These are phyloP conservation scores for Neurospora africana DNA, from an alignment of 495 filamentous ascomycete genomes.

Conservation along the genomic window DNA sequence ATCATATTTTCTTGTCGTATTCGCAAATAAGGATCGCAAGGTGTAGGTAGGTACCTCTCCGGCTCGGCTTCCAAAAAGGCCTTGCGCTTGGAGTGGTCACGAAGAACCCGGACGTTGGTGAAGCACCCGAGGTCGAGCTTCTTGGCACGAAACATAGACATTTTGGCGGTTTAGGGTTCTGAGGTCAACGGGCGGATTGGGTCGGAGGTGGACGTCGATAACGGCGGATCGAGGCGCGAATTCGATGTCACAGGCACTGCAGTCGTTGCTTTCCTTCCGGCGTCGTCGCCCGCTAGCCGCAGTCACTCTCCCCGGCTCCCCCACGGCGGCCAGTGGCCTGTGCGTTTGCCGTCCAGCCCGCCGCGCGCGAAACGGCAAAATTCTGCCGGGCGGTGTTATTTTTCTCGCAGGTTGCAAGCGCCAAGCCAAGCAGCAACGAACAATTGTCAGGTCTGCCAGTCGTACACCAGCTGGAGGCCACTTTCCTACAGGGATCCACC, in stretches of 20 bases:
- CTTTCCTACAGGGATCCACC: not conserved
- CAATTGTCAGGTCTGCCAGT: not conserved
- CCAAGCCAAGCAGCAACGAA: not conserved
- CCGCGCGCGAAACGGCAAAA: not conserved
- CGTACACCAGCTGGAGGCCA: not conserved
- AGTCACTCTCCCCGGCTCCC: not conserved
- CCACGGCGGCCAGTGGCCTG: not conserved
- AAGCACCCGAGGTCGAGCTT: constrained; percentile 79
- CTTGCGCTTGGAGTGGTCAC: constrained; percentile 92
- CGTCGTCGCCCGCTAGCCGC: not conserved
- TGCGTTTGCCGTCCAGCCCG: not conserved
- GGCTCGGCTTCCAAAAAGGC: constrained; percentile 77
- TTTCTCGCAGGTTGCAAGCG: not conserved
- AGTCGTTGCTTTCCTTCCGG: not conserved
- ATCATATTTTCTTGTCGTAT: not conserved
- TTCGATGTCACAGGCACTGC: not conserved
- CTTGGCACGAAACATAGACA: constrained; percentile 79
- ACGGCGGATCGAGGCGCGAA: not conserved
- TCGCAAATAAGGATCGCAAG: not conserved
- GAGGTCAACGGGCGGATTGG: not conserved
- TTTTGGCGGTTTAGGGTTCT: constrained; percentile 27
- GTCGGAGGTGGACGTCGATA: not conserved
- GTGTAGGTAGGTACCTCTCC: constrained; percentile 54
- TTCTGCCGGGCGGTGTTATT: constrained; percentile 13
- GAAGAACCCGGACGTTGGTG: constrained; percentile 70